phyloP scores from a whole-genome alignment of 164 flowering plant genomes.

The Taxillus chinensis region DNA sequence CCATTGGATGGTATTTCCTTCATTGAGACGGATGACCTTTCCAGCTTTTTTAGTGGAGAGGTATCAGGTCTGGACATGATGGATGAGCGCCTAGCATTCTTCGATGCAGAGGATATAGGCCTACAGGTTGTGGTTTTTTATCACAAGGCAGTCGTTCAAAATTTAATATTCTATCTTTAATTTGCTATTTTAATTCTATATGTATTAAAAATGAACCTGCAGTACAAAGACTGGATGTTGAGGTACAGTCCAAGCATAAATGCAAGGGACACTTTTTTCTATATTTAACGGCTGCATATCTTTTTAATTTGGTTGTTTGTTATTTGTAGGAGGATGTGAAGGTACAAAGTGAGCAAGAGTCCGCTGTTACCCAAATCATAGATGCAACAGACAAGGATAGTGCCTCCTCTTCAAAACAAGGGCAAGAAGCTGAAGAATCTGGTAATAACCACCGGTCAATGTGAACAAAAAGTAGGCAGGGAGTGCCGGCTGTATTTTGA shows the following conservation, averaged over 20 bases:
- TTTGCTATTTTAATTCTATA: too few species aligned
- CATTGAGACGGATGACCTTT: constrained; percentile 44
- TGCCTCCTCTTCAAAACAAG: constrained; percentile 37
- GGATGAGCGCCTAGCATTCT: constrained; percentile 40
- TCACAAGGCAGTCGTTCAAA: too few species aligned
- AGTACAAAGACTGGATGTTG: too few species aligned
- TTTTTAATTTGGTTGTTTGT: background rate
- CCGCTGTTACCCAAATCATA: constrained; percentile 8
- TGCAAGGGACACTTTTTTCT: too few species aligned
- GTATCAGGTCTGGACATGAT: constrained; percentile 26
- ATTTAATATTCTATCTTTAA: too few species aligned
- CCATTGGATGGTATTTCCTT: constrained; percentile 21
- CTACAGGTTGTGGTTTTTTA: constrained; percentile 3
- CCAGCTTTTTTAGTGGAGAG: constrained; percentile 18
- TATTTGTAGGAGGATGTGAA: constrained; percentile 12
- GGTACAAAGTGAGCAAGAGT: constrained; percentile 10
- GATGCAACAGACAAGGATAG: constrained; percentile 12
- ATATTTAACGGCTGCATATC: too few species aligned
- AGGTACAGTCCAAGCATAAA: too few species aligned
- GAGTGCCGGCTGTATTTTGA: background rate
- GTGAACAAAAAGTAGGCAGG: too few species aligned
- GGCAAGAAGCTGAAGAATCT: constrained; percentile 12
- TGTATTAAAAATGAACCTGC: too few species aligned
- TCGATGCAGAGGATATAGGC: constrained; percentile 28
- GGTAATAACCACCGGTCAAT: too few species aligned